These are phyloP conservation scores for Nyssa sinensis DNA, from an alignment of 148 eudicot species.

Conservation along the genomic window DNA sequence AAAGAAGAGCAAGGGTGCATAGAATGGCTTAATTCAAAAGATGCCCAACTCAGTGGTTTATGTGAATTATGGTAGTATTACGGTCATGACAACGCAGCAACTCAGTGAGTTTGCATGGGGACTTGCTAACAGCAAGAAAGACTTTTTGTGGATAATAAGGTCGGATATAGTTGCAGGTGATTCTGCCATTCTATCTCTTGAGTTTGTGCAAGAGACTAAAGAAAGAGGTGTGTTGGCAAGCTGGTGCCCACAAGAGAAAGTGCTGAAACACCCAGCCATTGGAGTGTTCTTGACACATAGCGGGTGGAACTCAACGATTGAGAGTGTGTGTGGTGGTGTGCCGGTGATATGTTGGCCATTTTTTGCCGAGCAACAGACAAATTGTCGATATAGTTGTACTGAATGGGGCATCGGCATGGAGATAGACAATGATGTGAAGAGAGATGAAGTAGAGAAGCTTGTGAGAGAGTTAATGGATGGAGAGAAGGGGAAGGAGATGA, in stretches of 20 bases:
- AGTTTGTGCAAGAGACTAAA: too few species aligned
- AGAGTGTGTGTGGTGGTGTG: too few species aligned
- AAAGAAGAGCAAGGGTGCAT: constrained; percentile 43
- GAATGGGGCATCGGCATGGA: constrained; percentile 15
- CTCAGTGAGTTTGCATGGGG: constrained; percentile 67
- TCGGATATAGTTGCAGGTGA: too few species aligned
- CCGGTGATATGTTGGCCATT: too few species aligned
- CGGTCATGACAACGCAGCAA: constrained; percentile 39
- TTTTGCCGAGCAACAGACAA: too few species aligned
- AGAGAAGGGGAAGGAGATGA: constrained; percentile 32
- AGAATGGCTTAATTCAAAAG: constrained; percentile 46
- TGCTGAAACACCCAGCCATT: too few species aligned
- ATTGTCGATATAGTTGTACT: too few species aligned
- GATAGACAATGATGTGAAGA: constrained; percentile 31
- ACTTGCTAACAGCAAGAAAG: constrained; percentile 48
- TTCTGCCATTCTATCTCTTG: too few species aligned
- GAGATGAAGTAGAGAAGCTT: constrained; percentile 31
- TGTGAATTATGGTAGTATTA: constrained; percentile 56
- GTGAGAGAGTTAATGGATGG: constrained; percentile 39
- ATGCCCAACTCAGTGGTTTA: constrained; percentile 44
- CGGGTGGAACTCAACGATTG: constrained; percentile 35
- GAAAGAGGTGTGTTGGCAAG: too few species aligned
- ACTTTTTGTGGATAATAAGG: constrained; percentile 47
- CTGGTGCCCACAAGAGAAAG: too few species aligned
- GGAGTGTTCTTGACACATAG: too few species aligned